Evolutionary conservation across 2,329 filamentous ascomycete genomes (phyloP).

Genomic region (Arthrinium phaeospermum): DNA sequence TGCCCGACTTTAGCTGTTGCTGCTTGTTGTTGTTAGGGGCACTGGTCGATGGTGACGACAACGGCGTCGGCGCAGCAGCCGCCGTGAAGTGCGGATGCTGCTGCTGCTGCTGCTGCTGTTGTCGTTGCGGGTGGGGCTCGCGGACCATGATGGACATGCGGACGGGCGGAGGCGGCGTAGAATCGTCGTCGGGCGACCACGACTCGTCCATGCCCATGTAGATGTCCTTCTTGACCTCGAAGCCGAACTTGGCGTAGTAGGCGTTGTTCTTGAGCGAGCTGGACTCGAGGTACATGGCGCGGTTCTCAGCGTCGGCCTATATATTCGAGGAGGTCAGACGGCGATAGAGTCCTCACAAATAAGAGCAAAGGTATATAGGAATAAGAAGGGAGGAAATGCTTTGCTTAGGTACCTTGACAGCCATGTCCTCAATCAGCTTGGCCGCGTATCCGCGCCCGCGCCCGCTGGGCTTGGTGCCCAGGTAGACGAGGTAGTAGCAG

Average conservation of each 20-base stretch:
- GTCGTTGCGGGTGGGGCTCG: slow-evolving; percentile 56
- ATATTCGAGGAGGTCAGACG: background rate
- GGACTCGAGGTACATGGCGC: slow-evolving; percentile 79
- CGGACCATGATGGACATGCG: slow-evolving; percentile 82
- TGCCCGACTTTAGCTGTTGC: background rate
- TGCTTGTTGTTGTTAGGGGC: slow-evolving; percentile 29
- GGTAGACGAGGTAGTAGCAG: slow-evolving; percentile 83
- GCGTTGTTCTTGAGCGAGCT: slow-evolving; percentile 70
- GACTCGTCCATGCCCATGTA: slow-evolving; percentile 48
- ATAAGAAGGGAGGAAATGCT: background rate
- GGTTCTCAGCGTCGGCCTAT: slow-evolving; percentile 71
- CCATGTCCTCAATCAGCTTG: slow-evolving; percentile 74
- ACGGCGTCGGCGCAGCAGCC: background rate
- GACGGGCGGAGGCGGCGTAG: slow-evolving; percentile 53
- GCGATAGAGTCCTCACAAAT: background rate
- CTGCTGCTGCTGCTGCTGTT: background rate
- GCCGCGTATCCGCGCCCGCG: slow-evolving; percentile 75
- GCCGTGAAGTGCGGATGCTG: background rate
- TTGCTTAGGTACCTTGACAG: slow-evolving; percentile 58
- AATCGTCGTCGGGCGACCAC: background rate
- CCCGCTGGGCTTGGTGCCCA: slow-evolving; percentile 75
- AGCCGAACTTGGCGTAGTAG: slow-evolving; percentile 80
- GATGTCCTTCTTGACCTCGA: slow-evolving; percentile 68
- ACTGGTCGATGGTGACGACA: background rate
- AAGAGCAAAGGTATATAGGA: slow-evolving; percentile 3